A percentile compares a stretch with the other conserved stretches of the same genome.
These are phyloP conservation scores for Pleurotus eryngii DNA, from an alignment of 768 basidiomycete species.

Conservation along the genomic window DNA sequence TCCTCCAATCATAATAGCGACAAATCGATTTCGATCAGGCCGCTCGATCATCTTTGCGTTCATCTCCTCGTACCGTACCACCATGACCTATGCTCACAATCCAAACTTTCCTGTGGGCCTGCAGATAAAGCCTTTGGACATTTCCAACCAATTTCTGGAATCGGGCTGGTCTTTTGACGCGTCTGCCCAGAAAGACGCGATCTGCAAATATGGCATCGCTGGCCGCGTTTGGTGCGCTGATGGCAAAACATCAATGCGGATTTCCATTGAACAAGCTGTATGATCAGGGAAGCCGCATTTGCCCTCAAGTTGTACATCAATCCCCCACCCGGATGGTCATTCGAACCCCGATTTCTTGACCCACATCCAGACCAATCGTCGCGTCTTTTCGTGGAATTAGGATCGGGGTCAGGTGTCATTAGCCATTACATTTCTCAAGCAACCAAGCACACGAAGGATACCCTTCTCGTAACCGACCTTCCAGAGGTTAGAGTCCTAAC, in stretches of 20 bases:
- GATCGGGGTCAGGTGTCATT: slow-evolving; percentile 73
- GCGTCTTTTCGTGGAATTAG: slow-evolving; percentile 64
- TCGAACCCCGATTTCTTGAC: slow-evolving; percentile 51
- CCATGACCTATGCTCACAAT: slow-evolving; percentile 10
- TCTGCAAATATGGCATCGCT: slow-evolving; percentile 75
- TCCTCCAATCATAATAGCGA: neutral
- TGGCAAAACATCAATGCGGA: neutral
- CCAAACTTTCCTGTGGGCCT: slow-evolving; percentile 40
- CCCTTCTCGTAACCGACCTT: slow-evolving; percentile 68
- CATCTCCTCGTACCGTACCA: neutral
- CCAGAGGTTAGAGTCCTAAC: slow-evolving; percentile 52
- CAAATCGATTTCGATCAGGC: neutral
- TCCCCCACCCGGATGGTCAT: slow-evolving; percentile 32
- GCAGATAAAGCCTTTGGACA: slow-evolving; percentile 30
- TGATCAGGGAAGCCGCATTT: slow-evolving; percentile 71
- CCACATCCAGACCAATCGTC: slow-evolving; percentile 14
- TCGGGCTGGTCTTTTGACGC: slow-evolving; percentile 23
- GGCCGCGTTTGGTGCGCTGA: slow-evolving; percentile 69
- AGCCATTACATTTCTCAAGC: slow-evolving; percentile 35
- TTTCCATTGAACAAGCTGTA: neutral
- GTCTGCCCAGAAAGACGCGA: slow-evolving; percentile 52
- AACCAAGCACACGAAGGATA: slow-evolving; percentile 37
- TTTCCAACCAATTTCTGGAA: slow-evolving; percentile 15
- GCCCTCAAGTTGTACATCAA: slow-evolving; percentile 53
- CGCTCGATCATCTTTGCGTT: neutral